phyloP scores from a whole-genome alignment of 495 filamentous ascomycete species.

The Neurospora cerealis region DNA sequence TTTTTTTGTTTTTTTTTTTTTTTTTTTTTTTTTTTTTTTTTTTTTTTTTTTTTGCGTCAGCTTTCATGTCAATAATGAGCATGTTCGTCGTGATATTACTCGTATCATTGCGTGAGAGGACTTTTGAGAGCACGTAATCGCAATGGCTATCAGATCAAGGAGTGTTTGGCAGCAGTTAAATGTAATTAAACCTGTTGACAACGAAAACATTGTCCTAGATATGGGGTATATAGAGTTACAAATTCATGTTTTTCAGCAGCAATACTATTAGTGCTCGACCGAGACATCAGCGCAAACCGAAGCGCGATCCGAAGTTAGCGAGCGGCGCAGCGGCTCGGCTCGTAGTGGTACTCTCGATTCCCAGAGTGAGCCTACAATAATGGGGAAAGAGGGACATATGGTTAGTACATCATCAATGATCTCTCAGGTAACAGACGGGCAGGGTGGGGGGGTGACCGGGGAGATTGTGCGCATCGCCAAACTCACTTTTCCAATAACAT shows the following conservation, averaged over 20 bases:
- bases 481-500: conserved; percentile 78
- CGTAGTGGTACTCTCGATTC: conserved; percentile 42
- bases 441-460: background rate
- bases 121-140: too few species aligned
- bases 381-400: background rate
- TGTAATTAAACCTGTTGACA: background rate
- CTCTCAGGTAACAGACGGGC: background rate
- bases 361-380: conserved; percentile 48
- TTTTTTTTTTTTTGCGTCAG: too few species aligned
- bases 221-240: background rate
- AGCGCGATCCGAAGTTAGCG: conserved; percentile 56
- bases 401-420: background rate
- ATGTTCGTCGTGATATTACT: background rate
- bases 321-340: conserved; percentile 49
- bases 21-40: too few species aligned
- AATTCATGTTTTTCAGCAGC: background rate
- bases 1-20: too few species aligned
- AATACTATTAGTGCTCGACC: background rate
- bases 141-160: background rate
- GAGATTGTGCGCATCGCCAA: background rate
- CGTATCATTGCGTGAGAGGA: too few species aligned
- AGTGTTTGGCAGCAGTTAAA: background rate
- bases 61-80: background rate
- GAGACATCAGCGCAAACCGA: conserved; percentile 49
- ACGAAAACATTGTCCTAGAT: background rate